Evolutionary conservation across 768 basidiomycete genomes (phyloP).

Genomic region (Boletus reticuloceps): DNA sequence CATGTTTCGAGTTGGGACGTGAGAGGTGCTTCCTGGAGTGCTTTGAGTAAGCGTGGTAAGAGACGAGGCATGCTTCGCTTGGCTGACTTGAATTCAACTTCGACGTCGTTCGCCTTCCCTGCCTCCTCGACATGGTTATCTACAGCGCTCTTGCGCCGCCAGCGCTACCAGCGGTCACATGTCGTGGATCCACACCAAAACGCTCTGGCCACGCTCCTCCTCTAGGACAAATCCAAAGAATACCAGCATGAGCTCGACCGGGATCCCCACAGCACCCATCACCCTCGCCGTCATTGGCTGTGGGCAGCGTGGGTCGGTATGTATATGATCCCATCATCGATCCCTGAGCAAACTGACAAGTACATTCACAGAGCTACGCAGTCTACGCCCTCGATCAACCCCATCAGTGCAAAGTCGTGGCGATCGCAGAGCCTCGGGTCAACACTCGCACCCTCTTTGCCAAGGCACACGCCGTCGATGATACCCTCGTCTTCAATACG

Average conservation of each 20-base stretch:
- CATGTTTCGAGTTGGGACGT: constrained; percentile 7
- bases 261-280: constrained; percentile 37
- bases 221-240: constrained; percentile 21
- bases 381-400: constrained; percentile 60
- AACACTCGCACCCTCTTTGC: constrained; percentile 62
- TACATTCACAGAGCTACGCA: constrained; percentile 52
- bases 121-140: background rate
- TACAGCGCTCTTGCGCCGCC: background rate
- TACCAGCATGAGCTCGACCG: constrained; percentile 14
- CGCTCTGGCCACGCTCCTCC: constrained; percentile 33
- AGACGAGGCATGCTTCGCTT: constrained; percentile 60
- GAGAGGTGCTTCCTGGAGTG: constrained; percentile 32
- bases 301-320: constrained; percentile 77
- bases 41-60: constrained; percentile 59
- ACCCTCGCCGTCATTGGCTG: constrained; percentile 81
- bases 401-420: constrained; percentile 68
- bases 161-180: constrained; percentile 17
- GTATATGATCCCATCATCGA: background rate
- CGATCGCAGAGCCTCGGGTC: constrained; percentile 80
- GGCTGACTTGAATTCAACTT: background rate
- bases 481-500: constrained; percentile 64
- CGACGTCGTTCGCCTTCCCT: too few relatives aligned
- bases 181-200: constrained; percentile 28
- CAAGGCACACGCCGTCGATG: constrained; percentile 54
- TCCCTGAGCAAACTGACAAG: background rate